Evolutionary conservation across 305 asterid species (phyloP), one percentile per base, ranked within the genome.

Genomic region (Galium porrigens): DNA sequence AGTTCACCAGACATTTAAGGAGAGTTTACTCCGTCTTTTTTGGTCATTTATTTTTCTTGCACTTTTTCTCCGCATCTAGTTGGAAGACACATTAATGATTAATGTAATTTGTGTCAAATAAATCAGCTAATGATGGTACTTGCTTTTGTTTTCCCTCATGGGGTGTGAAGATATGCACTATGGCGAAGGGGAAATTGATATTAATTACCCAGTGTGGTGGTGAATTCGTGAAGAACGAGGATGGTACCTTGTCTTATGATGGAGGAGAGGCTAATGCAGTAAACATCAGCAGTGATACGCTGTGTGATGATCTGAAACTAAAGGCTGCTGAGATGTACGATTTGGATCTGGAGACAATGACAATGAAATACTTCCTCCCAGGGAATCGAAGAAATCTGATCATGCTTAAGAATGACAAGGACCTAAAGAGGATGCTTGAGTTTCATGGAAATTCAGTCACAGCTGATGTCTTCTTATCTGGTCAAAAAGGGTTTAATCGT

Each of bases 101-200:
- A 17, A 41, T 36, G 30, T 27, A 27, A 27, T 61, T 20, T 61
- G 11, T 8, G 25, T 56, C 11, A 17, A 56, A 29, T 58, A 58
- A 32, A 15, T 58, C 9, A 39, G 51, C 53, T 46, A 37, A 61
- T 14, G 44, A 61, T 20, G 17, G 20, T 11, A 51, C 51, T 33
- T 33, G 51, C 69, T 3, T 12, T 12, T 65, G 8, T 73, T 55
- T 73, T 67, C 69, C 52, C 56, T 79, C 72, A 54, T 68, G 71
- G 72, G 70, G 65, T 65, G 12, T n/a, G 44, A 72, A 80, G 92
- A 69, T 83, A 63, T 78, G 76, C 75, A 72, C 76, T 68, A 88
- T 90, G 97, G 94, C 71, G 61, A 90, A 81, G 82, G 88, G 94
- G 79, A 90, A 88, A 83, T 96, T 90, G 76, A 90, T 90, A 73